phyloP scores from a whole-genome alignment of 129 eudicot species.

The Tagetes patula region DNA sequence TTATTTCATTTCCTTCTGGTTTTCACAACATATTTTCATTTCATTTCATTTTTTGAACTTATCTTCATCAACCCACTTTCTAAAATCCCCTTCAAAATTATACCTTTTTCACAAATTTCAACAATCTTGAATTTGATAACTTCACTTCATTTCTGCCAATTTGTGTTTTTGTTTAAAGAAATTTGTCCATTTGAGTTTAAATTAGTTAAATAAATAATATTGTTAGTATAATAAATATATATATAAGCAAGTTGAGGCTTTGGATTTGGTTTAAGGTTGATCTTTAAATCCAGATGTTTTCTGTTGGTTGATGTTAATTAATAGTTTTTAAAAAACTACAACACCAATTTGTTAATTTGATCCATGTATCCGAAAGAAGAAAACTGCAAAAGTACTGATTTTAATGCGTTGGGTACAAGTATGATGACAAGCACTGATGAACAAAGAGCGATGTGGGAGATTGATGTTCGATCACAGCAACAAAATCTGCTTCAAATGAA shows the following conservation, averaged over 20 bases:
- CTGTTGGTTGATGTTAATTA: conserved; percentile 42
- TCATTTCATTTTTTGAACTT: conserved; percentile 44
- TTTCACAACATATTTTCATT: no score
- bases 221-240: not conserved
- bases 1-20: conserved; percentile 34
- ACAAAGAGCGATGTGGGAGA: conserved; percentile 51
- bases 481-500: conserved; percentile 41
- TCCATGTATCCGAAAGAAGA: conserved; percentile 36
- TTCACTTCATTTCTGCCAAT: not conserved
- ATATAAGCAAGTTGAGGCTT: conserved; percentile 23
- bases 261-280: conserved; percentile 9
- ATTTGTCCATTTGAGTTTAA: not conserved
- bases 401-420: conserved; percentile 34
- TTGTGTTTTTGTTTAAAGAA: conserved; percentile 11
- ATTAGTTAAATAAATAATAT: not conserved
- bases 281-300: conserved; percentile 63
- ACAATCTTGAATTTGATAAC: not conserved
- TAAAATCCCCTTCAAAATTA: not conserved
- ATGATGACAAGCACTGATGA: conserved; percentile 32
- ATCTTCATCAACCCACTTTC: conserved; percentile 29
- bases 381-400: conserved; percentile 24
- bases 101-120: not conserved
- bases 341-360: not conserved
- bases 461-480: conserved; percentile 39
- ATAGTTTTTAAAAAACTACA: no score